Percentiles rank a stretch among this genome's conserved stretches.
Conservation (phyloP, 495 filamentous ascomycete species). For the Penicillium soppii region DNA sequence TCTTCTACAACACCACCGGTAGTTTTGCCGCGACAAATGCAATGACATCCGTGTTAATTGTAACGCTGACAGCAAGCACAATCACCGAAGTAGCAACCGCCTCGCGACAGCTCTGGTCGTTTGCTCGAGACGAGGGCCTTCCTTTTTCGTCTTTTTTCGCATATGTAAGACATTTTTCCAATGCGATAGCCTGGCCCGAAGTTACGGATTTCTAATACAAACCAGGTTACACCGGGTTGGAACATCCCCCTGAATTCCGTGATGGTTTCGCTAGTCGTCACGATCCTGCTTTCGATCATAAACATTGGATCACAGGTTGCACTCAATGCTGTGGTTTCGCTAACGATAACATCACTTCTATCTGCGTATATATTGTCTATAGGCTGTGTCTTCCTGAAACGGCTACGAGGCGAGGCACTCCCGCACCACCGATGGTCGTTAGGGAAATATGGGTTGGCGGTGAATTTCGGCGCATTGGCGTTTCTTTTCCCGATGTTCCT, state of each 20-base stretch:
- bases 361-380: slow-evolving; percentile 54
- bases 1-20: slow-evolving; percentile 51
- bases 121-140: slow-evolving; percentile 55
- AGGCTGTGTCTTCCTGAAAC: slow-evolving; percentile 46
- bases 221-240: slow-evolving; percentile 47
- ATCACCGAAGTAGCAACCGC: slow-evolving; percentile 56
- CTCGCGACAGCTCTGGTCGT: slow-evolving; percentile 58
- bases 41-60: slow-evolving; percentile 50
- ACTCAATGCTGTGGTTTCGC: slow-evolving; percentile 47
- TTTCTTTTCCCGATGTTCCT: slow-evolving; percentile 50
- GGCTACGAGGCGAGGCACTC: slow-evolving; percentile 39
- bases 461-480: slow-evolving; percentile 42
- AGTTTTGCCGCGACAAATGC: slow-evolving; percentile 44
- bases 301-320: slow-evolving; percentile 52
- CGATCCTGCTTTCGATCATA: slow-evolving; percentile 50
- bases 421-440: slow-evolving; percentile 49
- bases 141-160: slow-evolving; percentile 54
- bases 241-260: slow-evolving; percentile 55
- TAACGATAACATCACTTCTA: slow-evolving; percentile 40
- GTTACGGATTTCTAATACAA: not conserved
- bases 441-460: slow-evolving; percentile 45
- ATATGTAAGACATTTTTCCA: slow-evolving; percentile 37
- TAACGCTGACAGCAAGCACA: slow-evolving; percentile 48
- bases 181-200: too few species aligned
- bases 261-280: slow-evolving; percentile 42